These are phyloP conservation scores for Parafenestella ontariensis DNA, from an alignment of 2,329 filamentous ascomycete genomes.

Conservation along the genomic window DNA sequence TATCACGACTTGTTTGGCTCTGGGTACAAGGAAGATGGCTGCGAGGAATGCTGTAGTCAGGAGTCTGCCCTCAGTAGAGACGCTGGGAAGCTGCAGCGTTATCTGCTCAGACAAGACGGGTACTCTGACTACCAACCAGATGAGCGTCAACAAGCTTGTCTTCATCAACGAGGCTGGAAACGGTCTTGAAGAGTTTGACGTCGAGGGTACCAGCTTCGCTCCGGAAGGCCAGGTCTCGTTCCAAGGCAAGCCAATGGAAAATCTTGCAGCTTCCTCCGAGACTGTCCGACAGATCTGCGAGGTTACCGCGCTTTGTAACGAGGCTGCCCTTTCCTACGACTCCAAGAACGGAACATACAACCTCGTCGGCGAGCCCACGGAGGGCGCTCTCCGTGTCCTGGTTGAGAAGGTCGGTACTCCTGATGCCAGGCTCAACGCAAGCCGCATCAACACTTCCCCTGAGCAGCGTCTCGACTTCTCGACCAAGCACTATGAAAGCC, in stretches of 20 bases:
- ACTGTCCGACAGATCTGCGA: conserved; percentile 81
- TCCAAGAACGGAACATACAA: conserved; percentile 74
- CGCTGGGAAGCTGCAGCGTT: conserved; percentile 96
- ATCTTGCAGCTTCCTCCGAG: conserved; percentile 73
- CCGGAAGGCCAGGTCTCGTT: conserved; percentile 77
- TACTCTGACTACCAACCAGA: conserved; percentile 97
- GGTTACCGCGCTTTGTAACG: conserved; percentile 82
- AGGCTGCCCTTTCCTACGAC: conserved; percentile 84
- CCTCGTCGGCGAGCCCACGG: conserved; percentile 91
- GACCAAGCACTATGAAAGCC: conserved; percentile 83
- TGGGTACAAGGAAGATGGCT: conserved; percentile 98
- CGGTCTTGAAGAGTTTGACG: conserved; percentile 82
- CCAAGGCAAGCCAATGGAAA: conserved; percentile 71
- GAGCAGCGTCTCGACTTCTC: conserved; percentile 77
- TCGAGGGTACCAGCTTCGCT: conserved; percentile 91
- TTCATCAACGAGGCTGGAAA: conserved; percentile 77
- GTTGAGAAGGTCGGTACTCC: conserved; percentile 94
- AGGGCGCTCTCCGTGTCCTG: conserved; percentile 88
- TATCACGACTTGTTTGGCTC: conserved; percentile 96
- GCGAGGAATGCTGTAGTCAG: conserved; percentile 97
- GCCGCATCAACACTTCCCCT: conserved; percentile 55
- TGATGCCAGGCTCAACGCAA: conserved; percentile 65
- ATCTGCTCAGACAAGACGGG: conserved; percentile 99
- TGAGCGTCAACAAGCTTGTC: conserved; percentile 95
- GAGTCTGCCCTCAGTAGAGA: conserved; percentile 95